These are phyloP conservation scores for Cladophialophora carrionii DNA, from an alignment of 2,329 filamentous ascomycete genomes.

Conservation along the genomic window DNA sequence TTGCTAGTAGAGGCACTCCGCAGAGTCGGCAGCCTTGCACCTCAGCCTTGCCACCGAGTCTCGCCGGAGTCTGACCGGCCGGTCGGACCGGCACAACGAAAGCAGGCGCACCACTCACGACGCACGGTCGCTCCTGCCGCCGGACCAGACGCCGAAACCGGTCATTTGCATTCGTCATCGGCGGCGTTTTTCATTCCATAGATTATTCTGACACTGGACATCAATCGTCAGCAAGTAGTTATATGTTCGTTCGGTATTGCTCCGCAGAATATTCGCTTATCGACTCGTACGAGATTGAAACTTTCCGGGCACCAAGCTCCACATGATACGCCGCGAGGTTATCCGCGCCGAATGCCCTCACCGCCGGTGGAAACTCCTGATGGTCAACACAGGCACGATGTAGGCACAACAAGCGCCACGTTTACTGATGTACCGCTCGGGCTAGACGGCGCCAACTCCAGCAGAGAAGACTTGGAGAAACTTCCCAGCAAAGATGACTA, in stretches of 20 bases:
- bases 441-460: constrained; percentile 2
- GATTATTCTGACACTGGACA: background rate
- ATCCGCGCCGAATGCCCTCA: constrained; percentile 26
- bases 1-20: too few relatives aligned
- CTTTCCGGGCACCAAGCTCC: constrained; percentile 6
- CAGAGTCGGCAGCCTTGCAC: too few relatives aligned
- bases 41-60: constrained; percentile 4
- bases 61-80: constrained; percentile 12
- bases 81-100: constrained; percentile 2
- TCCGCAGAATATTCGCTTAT: constrained; percentile 14
- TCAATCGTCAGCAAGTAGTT: background rate
- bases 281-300: background rate
- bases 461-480: constrained; percentile 13
- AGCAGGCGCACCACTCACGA: background rate
- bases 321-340: constrained; percentile 10
- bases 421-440: constrained; percentile 14
- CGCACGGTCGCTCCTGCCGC: constrained; percentile 4
- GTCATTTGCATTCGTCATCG: constrained; percentile 4
- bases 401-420: constrained; percentile 4
- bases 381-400: constrained; percentile 14
- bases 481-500: constrained; percentile 3
- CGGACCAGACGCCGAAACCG: background rate
- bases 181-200: background rate
- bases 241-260: constrained; percentile 12
- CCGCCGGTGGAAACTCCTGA: constrained; percentile 12